These are phyloP conservation scores for Isoetes engelmannii DNA, from an alignment of 83 land plant genomes.

Conservation along the genomic window DNA sequence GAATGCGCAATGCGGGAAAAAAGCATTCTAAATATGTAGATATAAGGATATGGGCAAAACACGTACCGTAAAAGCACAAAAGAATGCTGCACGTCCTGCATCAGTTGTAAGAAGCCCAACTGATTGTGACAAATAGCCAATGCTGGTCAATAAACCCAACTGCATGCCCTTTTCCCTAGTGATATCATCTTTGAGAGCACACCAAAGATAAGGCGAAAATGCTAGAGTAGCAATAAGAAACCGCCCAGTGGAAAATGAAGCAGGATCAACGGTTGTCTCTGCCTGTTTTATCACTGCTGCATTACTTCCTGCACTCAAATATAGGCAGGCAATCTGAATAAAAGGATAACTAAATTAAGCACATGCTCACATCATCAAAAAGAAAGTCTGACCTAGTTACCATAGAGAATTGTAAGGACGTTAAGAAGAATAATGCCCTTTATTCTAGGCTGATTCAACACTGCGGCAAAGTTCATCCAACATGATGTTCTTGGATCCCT, in stretches of 20 bases:
- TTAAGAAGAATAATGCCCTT: slow-evolving; percentile 64
- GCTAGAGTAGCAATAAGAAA: slow-evolving; percentile 60
- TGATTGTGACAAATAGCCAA: slow-evolving; percentile 66
- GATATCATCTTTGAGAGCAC: slow-evolving; percentile 29
- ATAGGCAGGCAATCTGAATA: no score
- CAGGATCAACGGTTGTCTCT: slow-evolving; percentile 55
- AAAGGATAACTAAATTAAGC: no score
- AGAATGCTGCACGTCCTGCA: slow-evolving; percentile 80
- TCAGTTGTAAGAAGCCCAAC: slow-evolving; percentile 77
- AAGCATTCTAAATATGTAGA: no score
- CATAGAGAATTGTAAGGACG: slow-evolving; percentile 52
- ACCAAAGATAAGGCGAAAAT: slow-evolving; percentile 56
- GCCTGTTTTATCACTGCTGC: slow-evolving; percentile 70
- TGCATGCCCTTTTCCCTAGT: slow-evolving; percentile 57
- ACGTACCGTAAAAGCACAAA: slow-evolving; percentile 70
- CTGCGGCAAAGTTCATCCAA: no score
- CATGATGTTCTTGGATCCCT: no score
- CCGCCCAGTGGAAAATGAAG: slow-evolving; percentile 56
- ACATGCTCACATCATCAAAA: no score
- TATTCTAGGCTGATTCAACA: slow-evolving; percentile 1
- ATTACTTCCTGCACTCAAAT: slow-evolving; percentile 48
- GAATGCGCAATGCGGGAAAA: no score
- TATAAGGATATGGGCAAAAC: no score
- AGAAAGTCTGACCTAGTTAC: slow-evolving; percentile 16
- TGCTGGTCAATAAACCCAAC: slow-evolving; percentile 75